A percentile compares a stretch with the other conserved stretches of the same genome.
These are phyloP conservation scores for Umbelopsis sp. DNA, from an alignment of 192 early-diverging fungal genomes.

Conservation along the genomic window DNA sequence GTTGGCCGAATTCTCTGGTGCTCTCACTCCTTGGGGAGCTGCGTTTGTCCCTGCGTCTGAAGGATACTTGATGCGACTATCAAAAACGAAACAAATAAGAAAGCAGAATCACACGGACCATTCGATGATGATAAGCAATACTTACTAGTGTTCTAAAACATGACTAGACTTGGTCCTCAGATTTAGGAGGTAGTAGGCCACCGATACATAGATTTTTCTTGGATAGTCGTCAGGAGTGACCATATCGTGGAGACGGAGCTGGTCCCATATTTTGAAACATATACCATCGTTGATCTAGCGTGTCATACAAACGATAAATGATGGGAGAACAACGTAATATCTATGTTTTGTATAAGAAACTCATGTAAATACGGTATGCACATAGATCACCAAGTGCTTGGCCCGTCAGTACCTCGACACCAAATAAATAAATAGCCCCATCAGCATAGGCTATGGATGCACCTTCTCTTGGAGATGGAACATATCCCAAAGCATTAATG, in stretches of 20 bases:
- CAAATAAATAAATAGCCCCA: slow-evolving; percentile 56
- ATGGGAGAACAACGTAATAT: background rate
- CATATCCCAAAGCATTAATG: slow-evolving; percentile 42
- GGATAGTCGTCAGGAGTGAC: slow-evolving; percentile 46
- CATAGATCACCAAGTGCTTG: slow-evolving; percentile 50
- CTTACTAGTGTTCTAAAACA: slow-evolving; percentile 55
- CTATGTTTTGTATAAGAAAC: background rate
- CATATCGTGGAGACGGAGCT: slow-evolving; percentile 42
- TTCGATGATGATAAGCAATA: background rate
- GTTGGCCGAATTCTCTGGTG: background rate
- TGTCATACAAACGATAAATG: background rate
- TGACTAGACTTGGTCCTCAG: slow-evolving; percentile 45
- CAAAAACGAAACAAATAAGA: background rate
- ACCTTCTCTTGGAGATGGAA: slow-evolving; percentile 50
- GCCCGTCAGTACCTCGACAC: slow-evolving; percentile 47
- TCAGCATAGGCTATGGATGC: slow-evolving; percentile 43
- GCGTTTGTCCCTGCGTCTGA: background rate
- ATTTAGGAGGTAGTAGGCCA: slow-evolving; percentile 44
- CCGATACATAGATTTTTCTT: slow-evolving; percentile 59
- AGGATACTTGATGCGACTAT: slow-evolving; percentile 14
- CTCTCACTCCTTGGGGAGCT: background rate
- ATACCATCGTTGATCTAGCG: slow-evolving; percentile 52
- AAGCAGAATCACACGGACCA: background rate
- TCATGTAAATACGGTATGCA: slow-evolving; percentile 52
- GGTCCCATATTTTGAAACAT: slow-evolving; percentile 51